These are phyloP conservation scores for Chlorella sp. DNA, from an alignment of 139 green algal genomes.

Conservation along the genomic window DNA sequence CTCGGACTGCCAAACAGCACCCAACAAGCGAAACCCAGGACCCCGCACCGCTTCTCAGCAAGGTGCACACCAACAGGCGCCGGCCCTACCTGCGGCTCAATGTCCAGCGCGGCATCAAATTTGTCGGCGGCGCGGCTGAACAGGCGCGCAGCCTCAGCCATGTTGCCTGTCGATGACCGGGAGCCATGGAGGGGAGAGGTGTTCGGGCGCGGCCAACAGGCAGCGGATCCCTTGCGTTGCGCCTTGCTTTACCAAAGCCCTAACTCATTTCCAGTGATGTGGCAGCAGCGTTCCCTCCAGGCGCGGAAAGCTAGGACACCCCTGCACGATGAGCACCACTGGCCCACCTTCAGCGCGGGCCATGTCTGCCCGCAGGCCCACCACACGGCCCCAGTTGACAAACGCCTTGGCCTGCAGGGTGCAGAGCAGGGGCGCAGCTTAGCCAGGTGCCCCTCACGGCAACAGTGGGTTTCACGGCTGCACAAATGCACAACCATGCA, in stretches of 20 bases:
- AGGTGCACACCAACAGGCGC: not conserved
- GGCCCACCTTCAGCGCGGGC: not conserved
- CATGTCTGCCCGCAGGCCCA: constrained; percentile 48
- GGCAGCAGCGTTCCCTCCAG: not conserved
- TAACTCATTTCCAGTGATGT: not conserved
- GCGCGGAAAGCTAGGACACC: not conserved
- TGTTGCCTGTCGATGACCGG: constrained; percentile 4
- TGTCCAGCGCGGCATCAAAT: constrained; percentile 44
- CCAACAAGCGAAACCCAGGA: too few species aligned
- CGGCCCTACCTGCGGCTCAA: constrained; percentile 25
- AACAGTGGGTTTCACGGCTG: too few species aligned
- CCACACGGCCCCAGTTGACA: constrained; percentile 47
- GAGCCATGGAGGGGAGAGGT: not conserved
- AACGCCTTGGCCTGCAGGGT: constrained; percentile 21
- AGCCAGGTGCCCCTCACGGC: too few species aligned
- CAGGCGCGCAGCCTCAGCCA: constrained; percentile 14
- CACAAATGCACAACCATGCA: not conserved
- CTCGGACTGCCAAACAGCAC: not conserved
- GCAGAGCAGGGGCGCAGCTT: too few species aligned
- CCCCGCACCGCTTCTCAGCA: too few species aligned
- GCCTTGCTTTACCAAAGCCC: too few species aligned
- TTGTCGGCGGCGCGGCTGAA: constrained; percentile 49
- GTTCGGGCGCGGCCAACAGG: not conserved
- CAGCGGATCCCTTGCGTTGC: too few species aligned
- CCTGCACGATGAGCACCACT: too few species aligned